Base-by-base conservation (phyloP, 2,329 filamentous ascomycete species). In the Ustulina deusta region DNA sequence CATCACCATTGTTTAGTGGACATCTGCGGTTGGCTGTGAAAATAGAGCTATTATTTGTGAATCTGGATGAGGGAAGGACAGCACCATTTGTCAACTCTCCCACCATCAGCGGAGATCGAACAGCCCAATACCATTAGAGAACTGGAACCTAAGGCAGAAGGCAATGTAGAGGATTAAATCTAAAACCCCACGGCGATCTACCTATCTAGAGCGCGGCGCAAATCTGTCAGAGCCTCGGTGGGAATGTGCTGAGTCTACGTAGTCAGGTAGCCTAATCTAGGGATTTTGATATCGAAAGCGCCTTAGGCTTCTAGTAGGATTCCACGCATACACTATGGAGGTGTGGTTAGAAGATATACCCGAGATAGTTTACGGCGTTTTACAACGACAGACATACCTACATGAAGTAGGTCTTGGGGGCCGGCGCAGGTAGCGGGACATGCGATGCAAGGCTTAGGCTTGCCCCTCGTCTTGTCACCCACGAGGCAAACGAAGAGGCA, bases 311-410 rank as follows among this genome's bases (percentile, higher is more conserved):
- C 54, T 66, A 63, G 59, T 51, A 40, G 32, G 29, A 48, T 66
- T 66, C 59, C 38, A 66, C 58, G 54, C 64, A 66, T 57, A 32
- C 22, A 51, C 34, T 34, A 52, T 17, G 32, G 29, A n/a, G 32
- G 32, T 22, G 57, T 49, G 27, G 27, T 54, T 52, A 40, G 25
- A 22, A 25, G 25, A 29, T 15, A 36, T 13, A 11, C 25, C 22
- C 34, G n/a, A n/a, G n/a, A n/a, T 32, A 32, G 44, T 22, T 52
- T 38, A 44, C 22, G 61, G 42, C 54, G 54, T 63, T 63, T 0
- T 55, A 25, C 49, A n/a, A n/a, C 56, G 57, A 54, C 46, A 61
- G 40, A 56, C 42, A 56, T 34, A 11, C 51, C n/a, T 42, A 63
- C 34, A 27, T 36, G 40, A 48, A 49, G 42, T 49, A 60, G 38